Evolutionary conservation across 2,329 filamentous ascomycete genomes (phyloP), one percentile per base, ranked within the genome.

Genomic region (Ophiostoma quercus): DNA sequence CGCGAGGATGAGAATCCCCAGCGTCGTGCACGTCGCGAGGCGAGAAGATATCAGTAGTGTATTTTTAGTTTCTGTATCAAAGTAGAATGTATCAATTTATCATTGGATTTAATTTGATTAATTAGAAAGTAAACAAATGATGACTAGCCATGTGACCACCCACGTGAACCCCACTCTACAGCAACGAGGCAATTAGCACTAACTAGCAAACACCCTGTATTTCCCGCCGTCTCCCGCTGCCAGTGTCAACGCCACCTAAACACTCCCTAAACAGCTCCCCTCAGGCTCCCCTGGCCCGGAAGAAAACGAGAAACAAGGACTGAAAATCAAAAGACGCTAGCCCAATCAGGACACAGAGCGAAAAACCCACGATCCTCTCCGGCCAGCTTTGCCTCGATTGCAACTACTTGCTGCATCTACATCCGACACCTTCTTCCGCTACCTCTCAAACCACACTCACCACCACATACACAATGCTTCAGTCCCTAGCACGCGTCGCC

Each of bases 401-500:
- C 43, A 29, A 29, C 11, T 41, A 9, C 39, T 12, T 14, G 11
- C 12, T 16, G 19, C 32, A n/a, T 12, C 34, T 43, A 34, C 19
- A 37, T 66, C 62, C 60, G 16, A 29, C 63, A 66, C 32, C 51
- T 57, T 22, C 51, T 11, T 57, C n/a, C 9, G 51, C 57, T 39
- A 65, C 62, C 62, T 16, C 19, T 6, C 8, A 6, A 3, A 16
- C 16, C 41, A 6, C 29, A 2, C 25, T 22, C 41, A 47, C 39
- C 62, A 39, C 66, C 65, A 34, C 69, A 19, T 39, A n/a, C 63
- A 71, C 67, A 29, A 71, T 71, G 70, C 67, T 71, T 41, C 70
- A 71, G 76, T 83, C 84, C 79, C 78, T 86, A 73, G 82, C 83
- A 77, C 81, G 85, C 80, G 80, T 80, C 78, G 82, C 85, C 79